Evolutionary conservation across 2,329 filamentous ascomycete species (phyloP), one percentile per base, ranked within the genome.

Genomic region (Fusarium marasasianum): DNA sequence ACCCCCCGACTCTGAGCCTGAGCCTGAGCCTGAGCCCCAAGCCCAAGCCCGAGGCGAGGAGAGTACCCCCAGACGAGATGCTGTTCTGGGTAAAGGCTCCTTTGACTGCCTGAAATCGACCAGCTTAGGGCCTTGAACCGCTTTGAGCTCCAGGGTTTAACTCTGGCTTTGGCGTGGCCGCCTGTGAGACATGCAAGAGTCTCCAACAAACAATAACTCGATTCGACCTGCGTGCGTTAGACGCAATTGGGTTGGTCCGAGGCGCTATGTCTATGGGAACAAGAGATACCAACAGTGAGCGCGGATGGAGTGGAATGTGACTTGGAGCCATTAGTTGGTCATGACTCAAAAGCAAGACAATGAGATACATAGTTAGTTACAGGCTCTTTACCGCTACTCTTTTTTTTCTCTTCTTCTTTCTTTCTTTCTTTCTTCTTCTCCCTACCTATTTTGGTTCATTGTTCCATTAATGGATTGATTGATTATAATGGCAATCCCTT

Each of bases 331-430:
- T 50, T 37, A 58, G 55, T 29, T 59, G 63, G 63, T 56, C 69
- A 73, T 78, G 77, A 78, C 77, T 78, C 77, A 78, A 78, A 76
- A 75, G 41, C 44, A 29, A 63, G 62, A 77, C 75, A 78, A 72
- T 75, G 67, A 62, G 38, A 37, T 55, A 50, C 31, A 50, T 18
- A 26, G 24, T 35, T 35, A 35, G 22, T 20, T 44, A n/a, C 29
- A 24, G 47, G 22, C 40, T 45, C 64, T 63, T 73, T 67, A 64
- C 48, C 71, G 61, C 66, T 63, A 41, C 53, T 57, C 41, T 33
- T 54, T 61, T 26, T 7, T 26, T 63, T 33, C 8, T 29, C n/a
- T n/a, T n/a, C n/a, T n/a, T 26, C 26, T 26, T 63, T 26, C 26
- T 26, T 63, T 33, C 9, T 31, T 22, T 4, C 20, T 33, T 18